Conservation (phyloP, 371 early-diverging fungal species). For the Chytridiales sp. region DNA sequence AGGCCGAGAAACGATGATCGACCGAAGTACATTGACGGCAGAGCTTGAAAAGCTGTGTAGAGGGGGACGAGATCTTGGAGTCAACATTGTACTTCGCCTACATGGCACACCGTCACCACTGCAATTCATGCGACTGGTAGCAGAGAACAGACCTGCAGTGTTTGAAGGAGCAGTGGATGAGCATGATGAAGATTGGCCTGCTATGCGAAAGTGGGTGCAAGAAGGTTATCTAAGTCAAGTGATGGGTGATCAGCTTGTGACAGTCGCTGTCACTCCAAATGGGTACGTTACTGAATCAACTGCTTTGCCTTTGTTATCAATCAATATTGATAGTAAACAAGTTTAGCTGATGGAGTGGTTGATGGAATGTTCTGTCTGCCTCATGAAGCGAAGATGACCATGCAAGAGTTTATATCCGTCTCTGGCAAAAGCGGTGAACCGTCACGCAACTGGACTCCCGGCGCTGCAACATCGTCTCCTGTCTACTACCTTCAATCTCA, state of each 20-base stretch:
- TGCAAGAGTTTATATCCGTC: constrained; percentile 56
- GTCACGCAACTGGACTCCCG: not conserved
- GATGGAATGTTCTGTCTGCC: constrained; percentile 68
- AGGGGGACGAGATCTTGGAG: not conserved
- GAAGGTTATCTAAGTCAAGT: constrained; percentile 55
- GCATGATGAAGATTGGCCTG: constrained; percentile 55
- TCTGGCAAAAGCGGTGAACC: too few species aligned
- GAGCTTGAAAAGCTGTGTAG: too few species aligned
- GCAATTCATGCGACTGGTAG: not conserved
- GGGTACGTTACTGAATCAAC: constrained; percentile 20
- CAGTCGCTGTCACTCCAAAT: constrained; percentile 60
- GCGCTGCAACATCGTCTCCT: constrained; percentile 1
- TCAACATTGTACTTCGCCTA: not conserved
- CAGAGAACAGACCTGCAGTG: not conserved
- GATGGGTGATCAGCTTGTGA: constrained; percentile 53
- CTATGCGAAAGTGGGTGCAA: constrained; percentile 56
- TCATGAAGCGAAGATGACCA: constrained; percentile 60
- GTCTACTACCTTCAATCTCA: constrained; percentile 68
- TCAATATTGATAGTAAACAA: constrained; percentile 69
- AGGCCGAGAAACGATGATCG: too few species aligned
- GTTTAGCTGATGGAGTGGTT: constrained; percentile 57
- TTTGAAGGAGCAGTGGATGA: not conserved
- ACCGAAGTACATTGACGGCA: too few species aligned
- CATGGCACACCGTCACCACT: not conserved
- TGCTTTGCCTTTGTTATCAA: constrained; percentile 17